Evolutionary conservation across 257 asterid species (phyloP).

Genomic region (Nyctanthes arbortristis): DNA sequence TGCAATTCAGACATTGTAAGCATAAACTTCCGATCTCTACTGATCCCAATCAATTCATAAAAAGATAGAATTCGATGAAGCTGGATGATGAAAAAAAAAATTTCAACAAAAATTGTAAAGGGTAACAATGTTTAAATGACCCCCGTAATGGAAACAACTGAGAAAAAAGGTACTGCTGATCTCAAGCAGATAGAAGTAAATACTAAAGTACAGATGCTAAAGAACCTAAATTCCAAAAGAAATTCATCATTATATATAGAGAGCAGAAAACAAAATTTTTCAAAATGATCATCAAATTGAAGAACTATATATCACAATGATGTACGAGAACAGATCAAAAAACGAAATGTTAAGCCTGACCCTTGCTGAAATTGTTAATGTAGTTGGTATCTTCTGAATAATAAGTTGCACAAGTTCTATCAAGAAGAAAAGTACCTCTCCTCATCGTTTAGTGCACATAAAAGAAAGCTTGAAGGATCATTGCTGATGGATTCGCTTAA

Average conservation of each 20-base stretch:
- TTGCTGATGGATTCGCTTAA: conserved; percentile 51
- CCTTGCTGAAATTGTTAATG: neutral
- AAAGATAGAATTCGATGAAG: neutral
- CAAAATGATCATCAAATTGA: neutral
- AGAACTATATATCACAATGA: conserved; percentile 6
- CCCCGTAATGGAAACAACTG: neutral
- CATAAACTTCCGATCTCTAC: conserved; percentile 9
- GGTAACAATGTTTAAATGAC: neutral
- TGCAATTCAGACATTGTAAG: conserved; percentile 41
- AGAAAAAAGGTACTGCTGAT: neutral
- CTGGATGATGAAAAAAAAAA: neutral
- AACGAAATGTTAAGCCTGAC: neutral
- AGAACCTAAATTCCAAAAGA: conserved; percentile 11
- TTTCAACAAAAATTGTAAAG: neutral
- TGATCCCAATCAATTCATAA: neutral
- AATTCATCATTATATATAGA: neutral
- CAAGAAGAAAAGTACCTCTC: conserved; percentile 63
- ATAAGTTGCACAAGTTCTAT: conserved; percentile 7
- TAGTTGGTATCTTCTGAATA: neutral
- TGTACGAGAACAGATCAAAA: neutral
- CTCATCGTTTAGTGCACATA: conserved; percentile 62
- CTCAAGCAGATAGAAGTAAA: conserved; percentile 4
- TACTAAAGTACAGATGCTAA: neutral
- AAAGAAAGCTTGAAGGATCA: conserved; percentile 69
- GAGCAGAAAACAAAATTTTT: neutral